Evolutionary conservation across 2,329 filamentous ascomycete species (phyloP), one percentile per base, ranked within the genome.

Genomic region (Penicillium sp.): DNA sequence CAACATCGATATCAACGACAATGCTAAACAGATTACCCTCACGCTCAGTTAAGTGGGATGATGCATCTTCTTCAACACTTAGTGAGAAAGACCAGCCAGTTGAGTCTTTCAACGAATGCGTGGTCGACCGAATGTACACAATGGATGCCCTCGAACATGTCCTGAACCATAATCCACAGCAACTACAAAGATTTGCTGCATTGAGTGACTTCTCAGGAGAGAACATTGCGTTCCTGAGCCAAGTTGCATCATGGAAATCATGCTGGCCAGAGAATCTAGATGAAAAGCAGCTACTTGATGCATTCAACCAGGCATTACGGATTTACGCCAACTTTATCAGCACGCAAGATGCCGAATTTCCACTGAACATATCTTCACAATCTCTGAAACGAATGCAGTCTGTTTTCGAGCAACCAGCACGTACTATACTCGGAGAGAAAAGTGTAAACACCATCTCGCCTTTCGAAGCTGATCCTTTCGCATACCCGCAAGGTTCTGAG

Each of bases 181-280:
- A 46, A 31, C 78, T 90, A 0, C 84, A 87, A 55, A 73, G 84
- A 52, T 90, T 88, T 68, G 86, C 87, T 0, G 86, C 86, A 0
- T 77, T 84, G 1, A 80, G 82, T 35, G 87, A 90, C 63, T 89
- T 90, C 67, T 89, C 86, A 0, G 87, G 86, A 14, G 87, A 90
- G 69, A 90, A 90, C 67, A 86, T 90, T 61, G 82, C 86, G 47
- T 90, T 90, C 69, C 73, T 90, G 5, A 83, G 80, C 9, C 76
- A 79, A 41, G 81, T 88, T 9, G 75, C 79, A 2, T 78, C 81
- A 56, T 89, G 84, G 83, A 86, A 83, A 52, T n/a, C 46, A 46
- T 52, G 21, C 16, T 55, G 53, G 39, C 31, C 53, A 5, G 26
- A 14, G 6, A 47, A 16, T 11, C 47, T 51, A 6, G 47, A 37